phyloP scores from a whole-genome alignment of 345 rosid genomes.

The Boechera stricta region DNA sequence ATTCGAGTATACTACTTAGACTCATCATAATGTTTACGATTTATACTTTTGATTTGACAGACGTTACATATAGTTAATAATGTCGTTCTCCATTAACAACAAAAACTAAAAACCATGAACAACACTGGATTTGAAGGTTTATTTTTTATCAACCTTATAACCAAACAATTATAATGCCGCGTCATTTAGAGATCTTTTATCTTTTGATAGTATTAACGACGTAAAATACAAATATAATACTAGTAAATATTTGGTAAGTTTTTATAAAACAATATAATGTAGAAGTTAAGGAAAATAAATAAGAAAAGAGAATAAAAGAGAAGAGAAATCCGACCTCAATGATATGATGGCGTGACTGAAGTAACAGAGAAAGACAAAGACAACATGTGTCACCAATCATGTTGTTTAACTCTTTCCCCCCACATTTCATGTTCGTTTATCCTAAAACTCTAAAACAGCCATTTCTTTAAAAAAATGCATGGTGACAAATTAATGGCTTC shows the following conservation, averaged over 20 bases:
- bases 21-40: not conserved
- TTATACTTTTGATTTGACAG: too few relatives aligned
- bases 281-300: not conserved
- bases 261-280: not conserved
- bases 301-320: too few relatives aligned
- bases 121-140: not conserved
- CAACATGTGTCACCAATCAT: conserved; percentile 39
- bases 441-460: not conserved
- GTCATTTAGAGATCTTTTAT: not conserved
- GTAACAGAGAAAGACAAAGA: conserved; percentile 38
- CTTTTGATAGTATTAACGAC: not conserved
- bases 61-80: too few relatives aligned
- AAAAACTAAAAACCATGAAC: not conserved
- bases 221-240: too few relatives aligned
- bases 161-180: not conserved
- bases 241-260: not conserved
- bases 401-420: conserved; percentile 36
- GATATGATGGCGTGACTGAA: conserved; percentile 37
- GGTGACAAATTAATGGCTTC: not conserved
- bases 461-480: not conserved
- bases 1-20: too few relatives aligned
- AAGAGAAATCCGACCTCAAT: conserved; percentile 20
- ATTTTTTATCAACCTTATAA: not conserved
- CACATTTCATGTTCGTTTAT: conserved; percentile 35
- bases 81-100: not conserved